Conservation (phyloP, 208 protist species). For the Porcisia deanei region DNA sequence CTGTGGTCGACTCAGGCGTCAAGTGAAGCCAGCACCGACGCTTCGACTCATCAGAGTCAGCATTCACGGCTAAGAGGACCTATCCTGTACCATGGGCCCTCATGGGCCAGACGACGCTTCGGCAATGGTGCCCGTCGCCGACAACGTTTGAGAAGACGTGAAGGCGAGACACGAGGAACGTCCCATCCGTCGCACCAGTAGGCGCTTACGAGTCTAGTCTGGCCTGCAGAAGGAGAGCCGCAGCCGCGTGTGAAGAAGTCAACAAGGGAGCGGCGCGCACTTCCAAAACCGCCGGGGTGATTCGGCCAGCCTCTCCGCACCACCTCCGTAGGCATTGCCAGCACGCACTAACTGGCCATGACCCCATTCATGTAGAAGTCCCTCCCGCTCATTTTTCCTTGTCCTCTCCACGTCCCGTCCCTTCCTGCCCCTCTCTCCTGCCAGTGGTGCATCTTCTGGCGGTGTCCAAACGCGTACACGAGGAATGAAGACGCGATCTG, state of each 20-base stretch:
- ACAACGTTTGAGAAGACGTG: conserved; percentile 36
- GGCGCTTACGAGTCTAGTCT: no score
- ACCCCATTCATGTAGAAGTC: conserved; percentile 35
- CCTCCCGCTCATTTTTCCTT: conserved; percentile 6
- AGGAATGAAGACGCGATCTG: no score
- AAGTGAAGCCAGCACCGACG: no score
- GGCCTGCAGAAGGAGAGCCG: conserved; percentile 2
- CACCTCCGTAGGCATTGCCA: conserved; percentile 28
- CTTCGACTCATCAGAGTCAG: no score
- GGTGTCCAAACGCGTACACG: no score
- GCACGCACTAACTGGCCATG: conserved; percentile 24
- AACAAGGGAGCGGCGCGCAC: not conserved
- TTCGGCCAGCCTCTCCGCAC: not conserved
- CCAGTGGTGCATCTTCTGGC: no score
- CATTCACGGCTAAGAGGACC: no score
- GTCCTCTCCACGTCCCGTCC: not conserved
- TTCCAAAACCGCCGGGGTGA: not conserved
- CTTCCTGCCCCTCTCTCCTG: not conserved
- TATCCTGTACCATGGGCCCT: no score
- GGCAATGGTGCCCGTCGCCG: conserved; percentile 27
- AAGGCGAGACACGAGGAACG: conserved; percentile 23
- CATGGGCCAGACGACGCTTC: conserved; percentile 25
- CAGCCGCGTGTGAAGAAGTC: conserved; percentile 1
- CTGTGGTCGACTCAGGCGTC: no score
- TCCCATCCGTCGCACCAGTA: no score